Base-by-base conservation (phyloP, 306 rosid species). In the Albizia julibrissin region DNA sequence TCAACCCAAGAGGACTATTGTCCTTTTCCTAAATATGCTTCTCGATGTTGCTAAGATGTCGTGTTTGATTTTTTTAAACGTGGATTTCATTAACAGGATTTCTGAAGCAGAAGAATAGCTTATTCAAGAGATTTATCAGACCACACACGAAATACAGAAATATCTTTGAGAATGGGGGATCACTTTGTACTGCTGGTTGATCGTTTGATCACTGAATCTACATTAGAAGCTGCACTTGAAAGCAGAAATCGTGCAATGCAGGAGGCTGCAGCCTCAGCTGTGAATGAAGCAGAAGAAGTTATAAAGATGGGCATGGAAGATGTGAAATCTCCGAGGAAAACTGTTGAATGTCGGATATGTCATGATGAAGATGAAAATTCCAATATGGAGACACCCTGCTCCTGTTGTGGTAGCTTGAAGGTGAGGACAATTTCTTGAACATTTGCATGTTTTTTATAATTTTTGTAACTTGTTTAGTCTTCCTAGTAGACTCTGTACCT, bases 371-470 rank as follows among this genome's bases (percentile, higher is more conserved):
- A 96, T 81, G 94, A 88, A 59, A 94, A 91, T 89, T 87, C 88
- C 15, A 96, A 91, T 75, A 91, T 96, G 99, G 99, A 96, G 85
- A 75, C 94, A 6, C 99, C 99, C n/a, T 96, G 99, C 87, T 96
- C 93, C 3, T 96, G 98, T 74, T 88, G 97, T 83, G 99, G 99
- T 76, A 96, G 97, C 88, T 89, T 96, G 90, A 93, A 91, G 99
- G 99, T 96, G 58, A 21, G 72, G 19, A 24, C 79, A 47, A 64
- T 16, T 69, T 13, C 75, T 52, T 56, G 56, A 43, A 19, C 26
- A 26, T 74, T 78, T 15, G 2, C 16, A 42, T 79, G 84, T 73
- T 74, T 71, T 74, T 69, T 49, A 40, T n/a, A 37, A 12, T 68
- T 40, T 69, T 19, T 39, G 75, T 78, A 46, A 47, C 39, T 12